A percentile compares a stretch with the other conserved stretches of the same genome.
These are phyloP conservation scores for Penicillium robsamsonii DNA, from an alignment of 495 filamentous ascomycete species.

Conservation along the genomic window DNA sequence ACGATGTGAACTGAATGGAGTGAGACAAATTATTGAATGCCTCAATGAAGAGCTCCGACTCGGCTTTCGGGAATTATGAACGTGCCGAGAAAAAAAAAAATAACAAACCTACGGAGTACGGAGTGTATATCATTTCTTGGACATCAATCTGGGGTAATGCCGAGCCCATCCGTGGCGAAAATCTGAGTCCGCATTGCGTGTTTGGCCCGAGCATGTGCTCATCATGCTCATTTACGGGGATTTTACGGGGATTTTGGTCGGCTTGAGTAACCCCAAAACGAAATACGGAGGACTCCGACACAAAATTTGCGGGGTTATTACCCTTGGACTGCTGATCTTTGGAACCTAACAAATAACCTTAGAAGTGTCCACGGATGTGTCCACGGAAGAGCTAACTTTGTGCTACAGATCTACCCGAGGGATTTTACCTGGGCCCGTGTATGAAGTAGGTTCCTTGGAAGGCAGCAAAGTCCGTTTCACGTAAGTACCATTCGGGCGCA, in stretches of 20 bases:
- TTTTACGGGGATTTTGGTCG: background rate
- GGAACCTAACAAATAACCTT: background rate
- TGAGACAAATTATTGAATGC: constrained; percentile 2
- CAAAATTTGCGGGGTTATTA: background rate
- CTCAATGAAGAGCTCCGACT: constrained; percentile 9
- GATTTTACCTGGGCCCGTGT: background rate
- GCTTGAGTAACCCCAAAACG: background rate
- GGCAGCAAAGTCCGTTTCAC: background rate
- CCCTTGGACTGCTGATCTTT: background rate
- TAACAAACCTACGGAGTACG: background rate
- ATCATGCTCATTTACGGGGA: background rate
- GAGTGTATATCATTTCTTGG: background rate
- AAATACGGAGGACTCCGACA: background rate
- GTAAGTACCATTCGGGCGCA: background rate
- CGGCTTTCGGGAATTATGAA: background rate
- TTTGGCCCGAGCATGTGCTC: background rate
- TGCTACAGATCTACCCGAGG: background rate
- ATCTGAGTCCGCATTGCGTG: background rate
- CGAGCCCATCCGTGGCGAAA: background rate
- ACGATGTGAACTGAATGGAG: background rate
- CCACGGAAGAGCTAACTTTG: background rate
- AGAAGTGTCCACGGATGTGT: background rate
- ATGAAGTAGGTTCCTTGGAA: too few species aligned
- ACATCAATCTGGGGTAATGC: background rate
- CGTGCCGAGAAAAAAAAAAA: background rate